These are phyloP conservation scores for Penicillium digitatum DNA, from an alignment of 2,329 filamentous ascomycete species.

Conservation along the genomic window DNA sequence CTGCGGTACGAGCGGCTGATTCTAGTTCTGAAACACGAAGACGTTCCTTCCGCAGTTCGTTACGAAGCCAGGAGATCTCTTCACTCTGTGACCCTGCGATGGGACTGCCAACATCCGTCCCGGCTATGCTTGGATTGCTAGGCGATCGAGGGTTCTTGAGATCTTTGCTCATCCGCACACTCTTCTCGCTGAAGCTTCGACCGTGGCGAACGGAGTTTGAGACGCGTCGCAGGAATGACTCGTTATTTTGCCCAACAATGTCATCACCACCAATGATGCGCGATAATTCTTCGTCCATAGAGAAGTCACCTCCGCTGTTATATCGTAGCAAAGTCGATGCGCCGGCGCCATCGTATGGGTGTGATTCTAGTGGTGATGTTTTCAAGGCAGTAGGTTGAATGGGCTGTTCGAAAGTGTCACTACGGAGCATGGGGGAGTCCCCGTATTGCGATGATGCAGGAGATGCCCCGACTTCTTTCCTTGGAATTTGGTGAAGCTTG, in stretches of 20 bases:
- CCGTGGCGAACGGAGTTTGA: slow-evolving; percentile 94
- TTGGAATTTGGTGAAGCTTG: slow-evolving; percentile 52
- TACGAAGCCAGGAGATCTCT: slow-evolving; percentile 62
- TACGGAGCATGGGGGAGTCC: slow-evolving; percentile 42
- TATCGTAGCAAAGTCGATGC: slow-evolving; percentile 68
- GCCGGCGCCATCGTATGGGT: slow-evolving; percentile 45
- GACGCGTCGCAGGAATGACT: slow-evolving; percentile 79
- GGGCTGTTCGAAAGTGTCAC: slow-evolving; percentile 11
- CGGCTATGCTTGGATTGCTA: slow-evolving; percentile 48
- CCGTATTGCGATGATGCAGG: slow-evolving; percentile 33
- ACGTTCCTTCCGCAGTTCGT: slow-evolving; percentile 76
- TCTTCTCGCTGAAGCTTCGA: slow-evolving; percentile 74
- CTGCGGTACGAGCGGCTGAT: slow-evolving; percentile 54
- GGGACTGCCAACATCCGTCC: slow-evolving; percentile 68
- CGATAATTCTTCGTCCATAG: slow-evolving; percentile 92
- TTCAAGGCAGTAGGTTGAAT: slow-evolving; percentile 43
- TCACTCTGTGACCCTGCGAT: slow-evolving; percentile 58
- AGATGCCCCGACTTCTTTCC: slow-evolving; percentile 58
- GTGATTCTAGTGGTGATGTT: slow-evolving; percentile 38
- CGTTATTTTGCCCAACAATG: slow-evolving; percentile 48
- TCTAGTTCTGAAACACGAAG: slow-evolving; percentile 79
- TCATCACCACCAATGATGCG: slow-evolving; percentile 79
- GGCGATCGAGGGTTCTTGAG: slow-evolving; percentile 69
- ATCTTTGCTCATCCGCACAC: slow-evolving; percentile 55
- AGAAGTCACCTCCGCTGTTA: slow-evolving; percentile 80